phyloP scores from a whole-genome alignment of 2,329 filamentous ascomycete species.

The Cordyceps tenuipes region DNA sequence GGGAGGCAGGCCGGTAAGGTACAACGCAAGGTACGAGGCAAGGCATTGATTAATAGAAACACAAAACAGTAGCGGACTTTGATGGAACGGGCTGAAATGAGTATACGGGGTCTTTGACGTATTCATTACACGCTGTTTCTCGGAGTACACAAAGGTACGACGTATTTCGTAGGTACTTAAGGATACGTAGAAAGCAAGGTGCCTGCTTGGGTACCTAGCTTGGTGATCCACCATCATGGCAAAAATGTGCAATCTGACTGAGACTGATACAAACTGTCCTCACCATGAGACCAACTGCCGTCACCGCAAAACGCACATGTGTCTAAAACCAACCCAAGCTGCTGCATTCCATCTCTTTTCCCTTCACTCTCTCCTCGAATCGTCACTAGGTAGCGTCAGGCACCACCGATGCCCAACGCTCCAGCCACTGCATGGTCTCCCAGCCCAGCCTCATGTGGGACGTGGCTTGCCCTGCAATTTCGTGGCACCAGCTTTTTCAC shows the following conservation, averaged over 20 bases:
- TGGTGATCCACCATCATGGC: not conserved
- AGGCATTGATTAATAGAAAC: too few species aligned
- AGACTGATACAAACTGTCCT: not conserved
- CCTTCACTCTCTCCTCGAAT: too few species aligned
- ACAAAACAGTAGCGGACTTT: too few species aligned
- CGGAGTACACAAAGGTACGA: too few species aligned
- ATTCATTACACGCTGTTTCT: not conserved
- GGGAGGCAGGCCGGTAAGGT: not conserved
- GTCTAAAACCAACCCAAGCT: too few species aligned
- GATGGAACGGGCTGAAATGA: not conserved
- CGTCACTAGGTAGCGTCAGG: not conserved
- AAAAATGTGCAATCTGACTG: not conserved
- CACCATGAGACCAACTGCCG: not conserved
- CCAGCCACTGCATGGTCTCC: not conserved
- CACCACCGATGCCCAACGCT: not conserved
- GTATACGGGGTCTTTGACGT: not conserved
- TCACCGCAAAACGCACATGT: not conserved
- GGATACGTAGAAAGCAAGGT: too few species aligned
- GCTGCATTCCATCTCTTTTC: too few species aligned
- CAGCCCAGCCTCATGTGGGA: slow-evolving; percentile 7
- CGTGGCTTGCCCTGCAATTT: slow-evolving; percentile 10
- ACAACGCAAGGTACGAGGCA: not conserved
- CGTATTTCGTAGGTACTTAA: too few species aligned
- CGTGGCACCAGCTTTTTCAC: not conserved
- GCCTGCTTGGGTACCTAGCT: not conserved